These are phyloP conservation scores for Rhexocercosporidium sp. DNA, from an alignment of 2,329 filamentous ascomycete species.

Conservation along the genomic window DNA sequence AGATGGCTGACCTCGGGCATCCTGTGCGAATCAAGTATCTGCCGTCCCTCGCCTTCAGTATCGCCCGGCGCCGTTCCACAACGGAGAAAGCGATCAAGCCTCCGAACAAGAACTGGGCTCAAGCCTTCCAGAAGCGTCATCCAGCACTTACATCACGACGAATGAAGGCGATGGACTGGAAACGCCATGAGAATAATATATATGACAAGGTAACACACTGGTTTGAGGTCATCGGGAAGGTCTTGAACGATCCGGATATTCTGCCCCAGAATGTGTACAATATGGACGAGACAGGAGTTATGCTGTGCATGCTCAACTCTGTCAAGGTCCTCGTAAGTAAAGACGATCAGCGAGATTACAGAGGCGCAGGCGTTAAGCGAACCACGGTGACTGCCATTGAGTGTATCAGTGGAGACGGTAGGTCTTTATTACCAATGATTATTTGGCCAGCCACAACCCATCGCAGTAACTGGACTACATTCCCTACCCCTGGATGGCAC, in stretches of 20 bases:
- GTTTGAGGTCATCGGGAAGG: conserved; percentile 41
- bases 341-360: conserved; percentile 34
- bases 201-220: conserved; percentile 42
- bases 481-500: conserved; percentile 40
- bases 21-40: conserved; percentile 29
- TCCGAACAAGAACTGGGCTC: conserved; percentile 31
- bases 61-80: conserved; percentile 23
- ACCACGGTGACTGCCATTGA: conserved; percentile 28
- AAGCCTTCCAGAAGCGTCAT: conserved; percentile 31
- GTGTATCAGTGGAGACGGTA: conserved; percentile 35
- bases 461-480: conserved; percentile 38
- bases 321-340: conserved; percentile 42
- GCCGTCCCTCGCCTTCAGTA: conserved; percentile 22
- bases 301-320: conserved; percentile 38
- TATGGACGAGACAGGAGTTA: conserved; percentile 30
- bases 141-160: conserved; percentile 29
- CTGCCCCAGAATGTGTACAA: conserved; percentile 35
- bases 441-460: conserved; percentile 40
- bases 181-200: conserved; percentile 27
- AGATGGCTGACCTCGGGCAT: conserved; percentile 21
- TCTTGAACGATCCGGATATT: conserved; percentile 28
- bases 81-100: conserved; percentile 26
- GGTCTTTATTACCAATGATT: conserved; percentile 36
- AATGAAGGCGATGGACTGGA: conserved; percentile 26
- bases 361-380: conserved; percentile 38